A percentile compares a stretch with the other conserved stretches of the same genome.
phyloP scores from a whole-genome alignment of 768 basidiomycete genomes.

The Thelephora ganbajun region DNA sequence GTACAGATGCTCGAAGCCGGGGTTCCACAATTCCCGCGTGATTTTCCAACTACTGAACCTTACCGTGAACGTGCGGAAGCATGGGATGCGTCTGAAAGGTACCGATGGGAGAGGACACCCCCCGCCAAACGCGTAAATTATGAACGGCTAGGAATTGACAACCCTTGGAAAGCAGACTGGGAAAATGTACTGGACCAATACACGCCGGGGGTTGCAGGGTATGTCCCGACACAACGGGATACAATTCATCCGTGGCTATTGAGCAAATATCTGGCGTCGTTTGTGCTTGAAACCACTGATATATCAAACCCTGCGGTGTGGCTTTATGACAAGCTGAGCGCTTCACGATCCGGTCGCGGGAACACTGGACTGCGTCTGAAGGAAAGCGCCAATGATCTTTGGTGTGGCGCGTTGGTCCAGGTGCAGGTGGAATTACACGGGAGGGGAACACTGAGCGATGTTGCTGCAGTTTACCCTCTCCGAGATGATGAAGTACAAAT shows the following conservation, averaged over 20 bases:
- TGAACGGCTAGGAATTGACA: constrained; percentile 43
- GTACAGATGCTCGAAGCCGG: constrained; percentile 79
- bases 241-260: constrained; percentile 51
- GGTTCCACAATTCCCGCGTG: constrained; percentile 61
- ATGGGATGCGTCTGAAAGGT: constrained; percentile 29
- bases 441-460: constrained; percentile 61
- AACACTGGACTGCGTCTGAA: constrained; percentile 23
- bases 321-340: constrained; percentile 43
- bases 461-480: constrained; percentile 59
- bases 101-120: constrained; percentile 65
- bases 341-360: constrained; percentile 40
- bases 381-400: constrained; percentile 28
- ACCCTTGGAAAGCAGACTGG: constrained; percentile 76
- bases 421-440: constrained; percentile 48
- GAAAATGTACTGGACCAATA: constrained; percentile 43
- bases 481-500: constrained; percentile 40
- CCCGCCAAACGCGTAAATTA: constrained; percentile 78
- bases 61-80: constrained; percentile 39
- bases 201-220: constrained; percentile 6
- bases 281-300: constrained; percentile 28
- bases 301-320: constrained; percentile 27
- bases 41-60: constrained; percentile 49
- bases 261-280: constrained; percentile 35
- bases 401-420: constrained; percentile 49
- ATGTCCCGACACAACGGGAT: constrained; percentile 2